Evolutionary conservation across 192 early-diverging fungal species (phyloP).

Genomic region (Bifiguratus adelaidae): DNA sequence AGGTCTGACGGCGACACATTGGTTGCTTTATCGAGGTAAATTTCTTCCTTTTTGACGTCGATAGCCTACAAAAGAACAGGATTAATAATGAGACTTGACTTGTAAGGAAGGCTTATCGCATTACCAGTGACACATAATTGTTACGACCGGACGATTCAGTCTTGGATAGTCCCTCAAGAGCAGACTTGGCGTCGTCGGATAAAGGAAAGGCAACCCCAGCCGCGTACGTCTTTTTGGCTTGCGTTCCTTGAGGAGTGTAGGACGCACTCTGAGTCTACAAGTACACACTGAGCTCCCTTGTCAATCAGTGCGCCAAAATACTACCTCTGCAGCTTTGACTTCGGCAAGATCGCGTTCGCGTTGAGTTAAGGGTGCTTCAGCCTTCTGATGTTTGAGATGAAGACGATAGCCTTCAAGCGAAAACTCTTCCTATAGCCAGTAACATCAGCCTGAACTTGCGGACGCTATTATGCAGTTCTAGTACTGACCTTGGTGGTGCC

Average conservation of each 20-base stretch:
- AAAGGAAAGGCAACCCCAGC: constrained; percentile 53
- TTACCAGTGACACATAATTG: constrained; percentile 57
- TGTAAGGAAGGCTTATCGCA: too few species aligned
- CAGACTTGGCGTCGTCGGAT: constrained; percentile 41
- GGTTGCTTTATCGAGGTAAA: constrained; percentile 30
- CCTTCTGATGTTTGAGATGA: constrained; percentile 45
- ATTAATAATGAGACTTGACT: too few species aligned
- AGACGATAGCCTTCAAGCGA: constrained; percentile 51
- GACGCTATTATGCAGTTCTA: neutral
- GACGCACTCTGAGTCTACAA: too few species aligned
- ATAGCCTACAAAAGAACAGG: constrained; percentile 15
- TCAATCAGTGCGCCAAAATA: too few species aligned
- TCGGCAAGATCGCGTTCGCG: constrained; percentile 71
- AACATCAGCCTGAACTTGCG: too few species aligned
- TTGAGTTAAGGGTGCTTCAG: constrained; percentile 74
- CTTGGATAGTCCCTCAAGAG: constrained; percentile 38
- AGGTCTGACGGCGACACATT: constrained; percentile 38
- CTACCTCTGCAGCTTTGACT: constrained; percentile 47
- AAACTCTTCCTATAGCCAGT: constrained; percentile 40
- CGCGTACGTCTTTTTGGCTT: constrained; percentile 54
- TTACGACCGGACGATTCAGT: constrained; percentile 22
- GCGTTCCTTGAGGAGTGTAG: constrained; percentile 36
- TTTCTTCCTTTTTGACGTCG: constrained; percentile 37
- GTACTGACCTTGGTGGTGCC: constrained; percentile 51
- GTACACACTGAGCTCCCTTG: too few species aligned